Evolutionary conservation across 139 green algal genomes (phyloP), one percentile per base, ranked within the genome.

Genomic region (Spirogloea muscicola): DNA sequence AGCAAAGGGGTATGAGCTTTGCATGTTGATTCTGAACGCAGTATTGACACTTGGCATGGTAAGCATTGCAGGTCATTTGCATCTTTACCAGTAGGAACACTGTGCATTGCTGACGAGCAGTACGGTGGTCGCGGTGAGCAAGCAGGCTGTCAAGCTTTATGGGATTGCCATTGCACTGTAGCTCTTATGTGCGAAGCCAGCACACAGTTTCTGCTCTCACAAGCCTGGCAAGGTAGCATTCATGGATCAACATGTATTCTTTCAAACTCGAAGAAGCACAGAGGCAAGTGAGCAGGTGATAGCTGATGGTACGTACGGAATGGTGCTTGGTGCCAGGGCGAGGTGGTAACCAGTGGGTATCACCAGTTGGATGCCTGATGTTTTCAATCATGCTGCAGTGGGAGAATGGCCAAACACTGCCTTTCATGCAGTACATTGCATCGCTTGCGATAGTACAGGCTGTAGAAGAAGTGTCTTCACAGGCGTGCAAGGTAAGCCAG

Each of bases 361-460:
- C 87, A 5, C 93, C 93, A 0, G 61, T 46, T 0, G 93, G 93
- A 36, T 98, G 93, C 82, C 84, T 98, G 39, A 96, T 97, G 91
- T 96, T 97, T 72, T 93, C 89, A 0, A 59, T 87, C 9, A 49
- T 66, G 3, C 78, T 74, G 44, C 63, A 43, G 29, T 76, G 91
- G 29, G 59, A 85, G 0, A 49, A 87, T 74, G 88, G 89, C 27
- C 57, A 61, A 21, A 84, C 85, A 21, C 81, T 96, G 38, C 89
- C 91, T 3, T 96, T 96, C 79, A 77, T 98, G 31, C 95, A 98
- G 79, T 98, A 98, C 65, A 76, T 97, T 9, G 84, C 92, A 0
- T 92, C 86, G 34, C 74, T 98, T 27, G 94, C 90, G 1, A 83
- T 97, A n/a, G 83, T 96, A 21, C 74, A 88, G 31, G 93, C 88